phyloP scores from a whole-genome alignment of 2,329 filamentous ascomycete genomes.

The Colletotrichum sp. region DNA sequence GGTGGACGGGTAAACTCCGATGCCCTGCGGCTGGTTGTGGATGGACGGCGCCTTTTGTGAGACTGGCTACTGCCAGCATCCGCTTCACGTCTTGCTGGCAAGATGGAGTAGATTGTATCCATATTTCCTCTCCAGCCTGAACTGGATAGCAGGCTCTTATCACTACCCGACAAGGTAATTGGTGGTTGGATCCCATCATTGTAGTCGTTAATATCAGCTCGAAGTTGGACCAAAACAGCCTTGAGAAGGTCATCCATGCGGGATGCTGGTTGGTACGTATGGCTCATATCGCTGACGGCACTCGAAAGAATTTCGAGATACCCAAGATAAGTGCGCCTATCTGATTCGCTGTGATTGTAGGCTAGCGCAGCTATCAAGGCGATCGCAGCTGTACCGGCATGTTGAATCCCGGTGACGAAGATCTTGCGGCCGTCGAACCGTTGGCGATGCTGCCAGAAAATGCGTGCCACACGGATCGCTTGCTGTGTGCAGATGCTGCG shows the following conservation, averaged over 20 bases:
- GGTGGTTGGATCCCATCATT: neutral
- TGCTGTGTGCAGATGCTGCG: constrained; percentile 60
- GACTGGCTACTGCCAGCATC: constrained; percentile 28
- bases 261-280: constrained; percentile 57
- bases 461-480: constrained; percentile 55
- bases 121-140: neutral
- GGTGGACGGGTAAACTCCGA: constrained; percentile 34
- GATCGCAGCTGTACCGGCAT: constrained; percentile 59
- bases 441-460: constrained; percentile 61
- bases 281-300: constrained; percentile 57
- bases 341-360: constrained; percentile 37
- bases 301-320: constrained; percentile 59
- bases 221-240: constrained; percentile 55
- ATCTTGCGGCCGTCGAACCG: constrained; percentile 56
- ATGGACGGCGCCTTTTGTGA: constrained; percentile 33
- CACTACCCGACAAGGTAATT: neutral
- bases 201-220: constrained; percentile 24
- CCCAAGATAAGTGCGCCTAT: constrained; percentile 42
- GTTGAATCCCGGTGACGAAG: constrained; percentile 55
- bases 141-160: neutral
- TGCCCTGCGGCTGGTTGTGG: constrained; percentile 27
- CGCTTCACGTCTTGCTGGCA: constrained; percentile 36
- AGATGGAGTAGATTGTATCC: constrained; percentile 25
- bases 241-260: constrained; percentile 58
- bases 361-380: constrained; percentile 56